These are phyloP conservation scores for Albizia julibrissin DNA, from an alignment of 306 rosid species.

Conservation along the genomic window DNA sequence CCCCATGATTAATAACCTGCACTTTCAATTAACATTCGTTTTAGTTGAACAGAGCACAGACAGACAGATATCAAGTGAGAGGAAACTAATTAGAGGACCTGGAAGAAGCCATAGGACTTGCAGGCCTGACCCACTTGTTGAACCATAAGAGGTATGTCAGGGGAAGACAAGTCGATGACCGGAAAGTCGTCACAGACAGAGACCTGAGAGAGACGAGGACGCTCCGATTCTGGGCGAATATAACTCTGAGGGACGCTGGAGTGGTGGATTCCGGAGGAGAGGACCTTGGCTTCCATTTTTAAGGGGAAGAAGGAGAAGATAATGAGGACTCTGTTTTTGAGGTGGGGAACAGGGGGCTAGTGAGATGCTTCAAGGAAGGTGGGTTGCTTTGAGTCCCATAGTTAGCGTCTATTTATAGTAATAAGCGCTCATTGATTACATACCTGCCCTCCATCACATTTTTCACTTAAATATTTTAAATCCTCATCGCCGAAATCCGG, in stretches of 20 bases:
- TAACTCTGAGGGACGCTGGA: constrained; percentile 67
- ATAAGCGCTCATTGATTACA: neutral
- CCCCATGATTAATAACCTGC: constrained; percentile 83
- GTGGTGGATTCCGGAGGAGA: constrained; percentile 59
- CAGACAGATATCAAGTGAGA: neutral
- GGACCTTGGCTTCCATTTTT: constrained; percentile 57
- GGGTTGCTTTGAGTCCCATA: neutral
- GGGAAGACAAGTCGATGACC: constrained; percentile 60
- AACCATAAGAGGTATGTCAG: constrained; percentile 36
- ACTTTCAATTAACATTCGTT: neutral
- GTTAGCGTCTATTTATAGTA: neutral
- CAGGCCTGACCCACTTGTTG: constrained; percentile 65
- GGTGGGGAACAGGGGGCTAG: neutral
- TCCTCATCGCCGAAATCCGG: too few relatives aligned
- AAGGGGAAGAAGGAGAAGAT: neutral
- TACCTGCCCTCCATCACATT: neutral
- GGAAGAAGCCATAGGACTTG: constrained; percentile 74
- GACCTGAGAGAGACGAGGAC: constrained; percentile 72
- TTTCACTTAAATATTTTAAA: neutral
- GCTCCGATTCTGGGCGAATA: constrained; percentile 77
- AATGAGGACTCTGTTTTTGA: neutral
- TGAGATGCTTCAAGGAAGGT: neutral
- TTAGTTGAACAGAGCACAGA: neutral
- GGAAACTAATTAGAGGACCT: constrained; percentile 44
- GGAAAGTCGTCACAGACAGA: constrained; percentile 67